Evolutionary conservation across 768 basidiomycete species (phyloP), one percentile per base, ranked within the genome.

Genomic region (Xerocomellus intermedius): DNA sequence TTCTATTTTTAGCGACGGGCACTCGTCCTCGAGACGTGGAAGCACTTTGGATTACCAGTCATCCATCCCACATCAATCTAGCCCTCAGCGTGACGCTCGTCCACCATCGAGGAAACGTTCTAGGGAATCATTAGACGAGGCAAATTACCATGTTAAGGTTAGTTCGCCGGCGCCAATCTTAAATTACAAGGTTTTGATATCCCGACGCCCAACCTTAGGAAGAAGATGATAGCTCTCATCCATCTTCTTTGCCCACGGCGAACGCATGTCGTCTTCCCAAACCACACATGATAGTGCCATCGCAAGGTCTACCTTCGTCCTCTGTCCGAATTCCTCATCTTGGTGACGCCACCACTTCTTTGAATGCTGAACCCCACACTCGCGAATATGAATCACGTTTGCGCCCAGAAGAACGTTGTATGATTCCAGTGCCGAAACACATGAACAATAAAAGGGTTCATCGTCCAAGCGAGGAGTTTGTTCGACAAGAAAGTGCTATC

Each of bases 21-120:
- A 60, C 52, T 57, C 63, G 22, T 39, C 61, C 47, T 51, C 50
- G 42, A 64, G 61, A 54, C 63, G 58, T 42, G 57, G 42, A 43
- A 50, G 51, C 33, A 50, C 54, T 19, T 21, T 67, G 38, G 65
- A 66, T 12, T 60, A 59, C 48, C 55, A 52, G 8, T 33, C 57
- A 19, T 42, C 63, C 38, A 24, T 59, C 16, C 54, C 54, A 42
- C 58, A 49, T 19, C 69, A 53, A 8, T 19, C 60, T n/a, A 63
- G 36, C 44, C 55, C 64, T 41, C 58, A 57, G 35, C 60, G 48
- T 38, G 58, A 57, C 42, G 5, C 57, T 51, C 67, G 55, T 42
- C 57, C 65, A 17, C 66, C 68, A 16, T 62, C 71, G 1, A 73
- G 68, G 42, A 71, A 71, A 61, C 69, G 69, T 35, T 71, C 69